Percentiles rank a stretch among this genome's conserved stretches.
These are phyloP conservation scores for Coemansia biformis DNA, from an alignment of 192 early-diverging fungal species.

Conservation along the genomic window DNA sequence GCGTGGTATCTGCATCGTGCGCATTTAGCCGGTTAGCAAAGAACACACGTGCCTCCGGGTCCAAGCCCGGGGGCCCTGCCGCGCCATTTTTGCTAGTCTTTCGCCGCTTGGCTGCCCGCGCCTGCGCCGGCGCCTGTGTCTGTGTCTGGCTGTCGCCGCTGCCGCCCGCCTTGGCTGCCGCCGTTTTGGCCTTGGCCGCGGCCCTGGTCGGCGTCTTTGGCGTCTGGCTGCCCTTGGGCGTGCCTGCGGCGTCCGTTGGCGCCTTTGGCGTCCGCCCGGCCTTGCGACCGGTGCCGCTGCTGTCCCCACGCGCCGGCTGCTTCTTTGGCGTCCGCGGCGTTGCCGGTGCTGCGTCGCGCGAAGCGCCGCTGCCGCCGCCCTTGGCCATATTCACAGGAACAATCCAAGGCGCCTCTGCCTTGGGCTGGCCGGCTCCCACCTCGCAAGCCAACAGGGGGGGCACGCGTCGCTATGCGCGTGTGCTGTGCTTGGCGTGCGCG, in stretches of 20 bases:
- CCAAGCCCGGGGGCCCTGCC: neutral
- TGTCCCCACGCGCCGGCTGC: neutral
- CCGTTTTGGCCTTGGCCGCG: conserved; percentile 2
- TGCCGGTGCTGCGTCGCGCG: neutral
- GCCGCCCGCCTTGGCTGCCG: no score
- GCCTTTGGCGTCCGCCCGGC: no score
- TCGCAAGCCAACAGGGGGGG: no score
- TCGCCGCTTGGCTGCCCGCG: conserved; percentile 25
- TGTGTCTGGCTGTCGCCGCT: neutral
- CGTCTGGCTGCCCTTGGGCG: neutral
- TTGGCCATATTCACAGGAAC: no score
- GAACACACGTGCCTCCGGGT: conserved; percentile 23
- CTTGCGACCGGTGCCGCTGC: no score
- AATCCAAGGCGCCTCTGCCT: neutral
- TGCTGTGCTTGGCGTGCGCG: no score
- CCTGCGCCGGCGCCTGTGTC: neutral
- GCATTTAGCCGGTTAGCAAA: conserved; percentile 45
- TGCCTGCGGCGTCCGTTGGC: no score
- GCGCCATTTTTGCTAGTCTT: conserved; percentile 18
- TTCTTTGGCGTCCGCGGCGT: neutral
- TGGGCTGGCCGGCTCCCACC: conserved; percentile 6
- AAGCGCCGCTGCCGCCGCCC: no score
- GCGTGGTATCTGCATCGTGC: conserved; percentile 52
- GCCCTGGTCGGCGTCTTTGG: no score
- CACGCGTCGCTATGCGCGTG: no score